Evolutionary conservation across 176 grass and related monocot genomes (phyloP), one percentile per base, ranked within the genome.

Genomic region (Carex myosuroides): DNA sequence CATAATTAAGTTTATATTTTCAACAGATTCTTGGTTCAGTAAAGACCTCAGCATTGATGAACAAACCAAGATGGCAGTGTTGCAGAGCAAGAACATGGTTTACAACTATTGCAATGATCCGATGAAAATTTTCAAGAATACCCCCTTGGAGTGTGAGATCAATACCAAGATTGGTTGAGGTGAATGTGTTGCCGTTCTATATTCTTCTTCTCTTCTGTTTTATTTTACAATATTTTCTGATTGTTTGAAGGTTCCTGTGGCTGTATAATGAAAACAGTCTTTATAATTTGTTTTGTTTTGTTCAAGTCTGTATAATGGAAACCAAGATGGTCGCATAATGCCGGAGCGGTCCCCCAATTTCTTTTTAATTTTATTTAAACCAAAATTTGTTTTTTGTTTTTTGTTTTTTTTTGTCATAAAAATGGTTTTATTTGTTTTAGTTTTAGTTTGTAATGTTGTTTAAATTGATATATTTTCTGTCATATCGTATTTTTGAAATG

Each of bases 1-100:
- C n/a, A n/a, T n/a, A 24, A 24, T 24, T 24, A 24, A 24, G 22
- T 24, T 24, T 24, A 24, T 24, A 24, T 24, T 24, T 24, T 24
- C 22, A 24, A 24, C 22, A 24, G 22, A n/a, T n/a, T 24, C 63
- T 17, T 82, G 12, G 80, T 65, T 82, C 20, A n/a, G 63, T 3
- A 21, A 63, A 67, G 80, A 82, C 10, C 60, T 82, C 37, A 54
- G 60, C 63, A 48, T 39, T 52, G n/a, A 32, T 32, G 80, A 21
- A 65, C 59, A 46, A 37, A 82, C 35, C 6, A 18, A 82, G 61
- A 82, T 82, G 61, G 61, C 41, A 48, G 55, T 0, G 8, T n/a
- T 82, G 39, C 80, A 82, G 63, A 65, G 2, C 56, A 82, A 82
- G 60, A 54, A 67, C 63, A 64, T 82, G 80, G 10, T 63, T 13